phyloP scores from a whole-genome alignment of 257 asterid species.

The Gentiana dahurica region DNA sequence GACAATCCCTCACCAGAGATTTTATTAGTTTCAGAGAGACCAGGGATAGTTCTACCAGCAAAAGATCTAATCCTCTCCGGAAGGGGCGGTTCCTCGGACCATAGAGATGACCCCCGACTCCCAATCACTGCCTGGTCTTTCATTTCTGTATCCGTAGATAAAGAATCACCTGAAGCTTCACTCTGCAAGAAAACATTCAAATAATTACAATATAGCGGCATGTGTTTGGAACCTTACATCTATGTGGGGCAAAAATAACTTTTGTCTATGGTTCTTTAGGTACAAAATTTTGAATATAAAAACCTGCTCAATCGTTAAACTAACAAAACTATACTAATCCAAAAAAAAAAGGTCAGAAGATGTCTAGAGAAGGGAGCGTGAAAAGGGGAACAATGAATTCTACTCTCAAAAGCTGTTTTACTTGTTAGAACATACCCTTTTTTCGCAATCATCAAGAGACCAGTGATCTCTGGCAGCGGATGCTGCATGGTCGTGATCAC shows the following conservation, averaged over 20 bases:
- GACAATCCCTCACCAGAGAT: conserved; percentile 26
- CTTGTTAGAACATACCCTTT: conserved; percentile 27
- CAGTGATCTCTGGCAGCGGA: conserved; percentile 42
- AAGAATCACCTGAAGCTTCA: conserved; percentile 42
- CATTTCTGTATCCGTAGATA: conserved; percentile 16
- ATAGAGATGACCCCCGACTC: conserved; percentile 27
- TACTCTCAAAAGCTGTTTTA: no score
- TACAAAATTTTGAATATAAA: no score
- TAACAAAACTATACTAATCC: no score
- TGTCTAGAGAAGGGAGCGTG: no score
- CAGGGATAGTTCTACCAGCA: conserved; percentile 21
- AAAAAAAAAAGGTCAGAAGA: no score
- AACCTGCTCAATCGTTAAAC: no score
- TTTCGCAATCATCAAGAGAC: conserved; percentile 44
- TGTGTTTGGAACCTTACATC: no score
- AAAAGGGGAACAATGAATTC: no score
- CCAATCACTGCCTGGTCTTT: conserved; percentile 30
- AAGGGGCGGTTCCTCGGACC: conserved; percentile 34
- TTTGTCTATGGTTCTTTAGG: no score
- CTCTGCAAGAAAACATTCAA: conserved; percentile 18
- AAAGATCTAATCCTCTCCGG: conserved; percentile 29
- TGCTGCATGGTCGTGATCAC: conserved; percentile 22
- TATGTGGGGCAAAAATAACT: no score
- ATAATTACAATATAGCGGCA: not conserved
- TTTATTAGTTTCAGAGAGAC: conserved; percentile 37